Conservation (phyloP, 2,329 filamentous ascomycete species). For the Cyphellophora attinorum region DNA sequence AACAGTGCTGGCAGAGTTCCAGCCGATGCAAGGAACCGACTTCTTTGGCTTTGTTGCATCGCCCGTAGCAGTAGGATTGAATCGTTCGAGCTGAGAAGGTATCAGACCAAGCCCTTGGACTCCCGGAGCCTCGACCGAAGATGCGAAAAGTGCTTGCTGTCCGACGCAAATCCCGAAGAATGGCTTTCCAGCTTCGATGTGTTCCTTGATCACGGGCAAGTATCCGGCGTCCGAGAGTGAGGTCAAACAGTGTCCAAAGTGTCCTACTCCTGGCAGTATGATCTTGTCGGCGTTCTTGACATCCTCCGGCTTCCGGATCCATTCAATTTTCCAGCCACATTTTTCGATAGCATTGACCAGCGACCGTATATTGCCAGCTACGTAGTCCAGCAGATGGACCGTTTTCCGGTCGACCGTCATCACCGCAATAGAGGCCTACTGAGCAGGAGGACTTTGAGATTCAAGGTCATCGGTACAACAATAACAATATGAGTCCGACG, state of each 20-base stretch:
- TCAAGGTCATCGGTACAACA: too few species aligned
- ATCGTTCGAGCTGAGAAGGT: constrained; percentile 60
- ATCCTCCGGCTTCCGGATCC: constrained; percentile 78
- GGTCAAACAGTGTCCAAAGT: constrained; percentile 90
- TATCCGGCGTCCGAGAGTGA: constrained; percentile 77
- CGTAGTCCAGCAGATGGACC: constrained; percentile 62
- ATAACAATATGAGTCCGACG: too few species aligned
- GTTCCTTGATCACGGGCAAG: constrained; percentile 67
- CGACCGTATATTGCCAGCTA: constrained; percentile 91
- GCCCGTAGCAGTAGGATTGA: constrained; percentile 41
- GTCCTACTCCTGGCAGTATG: constrained; percentile 90
- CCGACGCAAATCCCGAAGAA: constrained; percentile 98
- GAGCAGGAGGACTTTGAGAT: too few species aligned
- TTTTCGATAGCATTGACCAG: constrained; percentile 95
- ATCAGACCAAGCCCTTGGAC: constrained; percentile 70
- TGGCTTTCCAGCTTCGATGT: constrained; percentile 84
- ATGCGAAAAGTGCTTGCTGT: constrained; percentile 78
- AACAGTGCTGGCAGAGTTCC: constrained; percentile 76
- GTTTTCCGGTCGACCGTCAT: too few species aligned
- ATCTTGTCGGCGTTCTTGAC: constrained; percentile 82
- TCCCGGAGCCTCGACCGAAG: constrained; percentile 66
- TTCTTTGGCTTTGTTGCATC: constrained; percentile 13
- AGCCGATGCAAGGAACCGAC: constrained; percentile 96
- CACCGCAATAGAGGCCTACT: too few species aligned
- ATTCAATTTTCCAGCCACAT: constrained; percentile 84